phyloP scores from a whole-genome alignment of 2,329 filamentous ascomycete genomes.

The Diplodia scrobiculata region DNA sequence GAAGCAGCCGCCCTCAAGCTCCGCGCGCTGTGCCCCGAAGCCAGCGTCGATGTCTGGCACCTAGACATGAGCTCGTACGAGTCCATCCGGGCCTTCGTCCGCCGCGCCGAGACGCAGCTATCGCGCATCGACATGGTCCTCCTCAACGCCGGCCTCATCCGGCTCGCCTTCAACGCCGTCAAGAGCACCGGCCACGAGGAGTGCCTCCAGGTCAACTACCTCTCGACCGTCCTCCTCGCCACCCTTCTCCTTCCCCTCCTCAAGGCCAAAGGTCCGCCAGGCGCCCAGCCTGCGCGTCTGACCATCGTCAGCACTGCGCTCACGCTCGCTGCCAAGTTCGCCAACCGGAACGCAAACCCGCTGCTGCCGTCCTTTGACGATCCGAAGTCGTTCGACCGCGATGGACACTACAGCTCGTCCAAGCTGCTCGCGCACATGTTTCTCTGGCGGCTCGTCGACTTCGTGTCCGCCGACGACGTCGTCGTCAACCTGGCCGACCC shows the following conservation, averaged over 20 bases:
- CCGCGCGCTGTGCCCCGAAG: background rate
- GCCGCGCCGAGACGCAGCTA: slow-evolving; percentile 18
- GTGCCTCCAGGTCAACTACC: background rate
- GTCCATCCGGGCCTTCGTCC: slow-evolving; percentile 5
- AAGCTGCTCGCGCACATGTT: background rate
- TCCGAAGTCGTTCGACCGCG: background rate
- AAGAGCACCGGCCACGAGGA: slow-evolving; percentile 28
- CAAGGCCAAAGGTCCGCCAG: background rate
- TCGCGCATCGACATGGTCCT: slow-evolving; percentile 37
- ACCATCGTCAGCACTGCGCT: background rate
- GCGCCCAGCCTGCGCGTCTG: background rate
- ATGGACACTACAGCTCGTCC: background rate
- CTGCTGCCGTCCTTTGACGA: background rate
- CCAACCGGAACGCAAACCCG: background rate
- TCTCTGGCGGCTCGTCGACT: background rate
- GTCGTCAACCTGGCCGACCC: background rate
- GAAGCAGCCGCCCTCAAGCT: background rate
- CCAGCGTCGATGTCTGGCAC: background rate
- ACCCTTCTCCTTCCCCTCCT: background rate
- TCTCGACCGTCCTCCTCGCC: background rate
- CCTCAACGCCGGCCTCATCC: slow-evolving; percentile 42
- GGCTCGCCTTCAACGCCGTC: slow-evolving; percentile 31
- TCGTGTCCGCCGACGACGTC: background rate
- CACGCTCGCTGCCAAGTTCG: background rate
- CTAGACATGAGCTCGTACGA: background rate